Conservation (phyloP, 2,329 filamentous ascomycete genomes). For the Fusarium sp. region DNA sequence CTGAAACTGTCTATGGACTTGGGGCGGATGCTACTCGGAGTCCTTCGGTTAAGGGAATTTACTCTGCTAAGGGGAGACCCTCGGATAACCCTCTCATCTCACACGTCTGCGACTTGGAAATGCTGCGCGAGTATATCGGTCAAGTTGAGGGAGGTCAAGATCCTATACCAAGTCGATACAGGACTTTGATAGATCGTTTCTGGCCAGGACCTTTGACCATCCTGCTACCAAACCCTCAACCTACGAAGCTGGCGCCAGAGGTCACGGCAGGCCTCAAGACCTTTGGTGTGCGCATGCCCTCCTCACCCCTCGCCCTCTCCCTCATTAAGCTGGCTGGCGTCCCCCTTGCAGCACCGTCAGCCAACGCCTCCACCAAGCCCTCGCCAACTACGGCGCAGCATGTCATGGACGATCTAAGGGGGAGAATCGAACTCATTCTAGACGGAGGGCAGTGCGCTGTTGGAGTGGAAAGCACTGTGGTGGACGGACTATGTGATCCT, state of each 20-base stretch:
- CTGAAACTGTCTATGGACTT: constrained; percentile 95
- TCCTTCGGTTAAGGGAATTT: constrained; percentile 87
- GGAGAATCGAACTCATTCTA: constrained; percentile 83
- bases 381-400: constrained; percentile 91
- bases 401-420: constrained; percentile 82
- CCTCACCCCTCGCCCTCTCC: constrained; percentile 81
- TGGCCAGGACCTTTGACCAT: constrained; percentile 97
- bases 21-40: constrained; percentile 94
- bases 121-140: constrained; percentile 71
- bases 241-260: constrained; percentile 79
- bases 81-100: constrained; percentile 96
- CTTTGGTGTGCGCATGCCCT: constrained; percentile 91
- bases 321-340: constrained; percentile 81
- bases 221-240: constrained; percentile 76
- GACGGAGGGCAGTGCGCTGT: constrained; percentile 88
- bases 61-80: constrained; percentile 85
- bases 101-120: constrained; percentile 81
- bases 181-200: constrained; percentile 77
- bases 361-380: constrained; percentile 92
- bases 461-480: constrained; percentile 95
- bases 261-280: constrained; percentile 85
- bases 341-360: constrained; percentile 89
- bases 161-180: constrained; percentile 76
- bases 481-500: constrained; percentile 84
- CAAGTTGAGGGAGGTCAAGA: constrained; percentile 43